These are phyloP conservation scores for Dryas integrifolia DNA, from an alignment of 331 rosid species.

Conservation along the genomic window DNA sequence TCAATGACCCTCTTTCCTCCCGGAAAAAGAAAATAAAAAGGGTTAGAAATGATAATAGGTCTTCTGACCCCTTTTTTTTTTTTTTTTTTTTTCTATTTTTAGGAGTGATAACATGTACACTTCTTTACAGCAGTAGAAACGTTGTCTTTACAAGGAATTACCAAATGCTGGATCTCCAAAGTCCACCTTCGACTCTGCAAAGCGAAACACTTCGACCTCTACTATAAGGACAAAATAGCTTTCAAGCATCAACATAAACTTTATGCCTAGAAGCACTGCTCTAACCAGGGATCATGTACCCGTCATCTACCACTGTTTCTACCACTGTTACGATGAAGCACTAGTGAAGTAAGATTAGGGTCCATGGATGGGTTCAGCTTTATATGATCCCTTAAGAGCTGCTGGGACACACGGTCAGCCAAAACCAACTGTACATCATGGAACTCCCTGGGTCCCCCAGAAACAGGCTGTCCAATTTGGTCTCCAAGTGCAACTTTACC, in stretches of 20 bases:
- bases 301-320: constrained; percentile 10
- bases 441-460: constrained; percentile 33
- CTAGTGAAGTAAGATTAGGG: constrained; percentile 25
- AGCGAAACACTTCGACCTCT: constrained; percentile 7
- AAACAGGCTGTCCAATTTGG: constrained; percentile 36
- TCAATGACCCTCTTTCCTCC: constrained; percentile 25
- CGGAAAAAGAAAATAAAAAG: constrained; percentile 17
- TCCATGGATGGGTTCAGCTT: constrained; percentile 38
- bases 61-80: too few relatives aligned
- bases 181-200: constrained; percentile 14
- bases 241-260: too few relatives aligned
- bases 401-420: constrained; percentile 53
- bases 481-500: constrained; percentile 35
- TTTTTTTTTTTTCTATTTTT: neutral
- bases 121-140: constrained; percentile 32
- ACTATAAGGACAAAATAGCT: constrained; percentile 8
- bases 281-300: constrained; percentile 8
- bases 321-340: constrained; percentile 27
- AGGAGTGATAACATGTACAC: constrained; percentile 31
- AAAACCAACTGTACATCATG: constrained; percentile 40
- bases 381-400: constrained; percentile 46
- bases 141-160: constrained; percentile 12
- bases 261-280: constrained; percentile 19
- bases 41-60: neutral
- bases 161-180: constrained; percentile 29